phyloP scores from a whole-genome alignment of 345 rosid species.

The Linum trigynum region DNA sequence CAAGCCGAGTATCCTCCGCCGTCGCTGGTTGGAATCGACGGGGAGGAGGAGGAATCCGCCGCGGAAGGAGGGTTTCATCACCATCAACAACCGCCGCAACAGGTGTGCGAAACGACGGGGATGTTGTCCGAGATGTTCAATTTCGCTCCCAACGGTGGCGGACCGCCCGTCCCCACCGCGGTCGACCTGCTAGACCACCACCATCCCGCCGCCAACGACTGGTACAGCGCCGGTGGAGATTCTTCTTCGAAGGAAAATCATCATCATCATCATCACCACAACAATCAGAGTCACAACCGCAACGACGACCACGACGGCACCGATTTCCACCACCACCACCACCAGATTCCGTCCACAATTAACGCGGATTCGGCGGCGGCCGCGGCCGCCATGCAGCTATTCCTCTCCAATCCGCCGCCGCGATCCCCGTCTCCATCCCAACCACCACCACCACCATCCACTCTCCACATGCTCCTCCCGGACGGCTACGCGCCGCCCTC shows the following conservation, averaged over 20 bases:
- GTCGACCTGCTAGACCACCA: slow-evolving; percentile 16
- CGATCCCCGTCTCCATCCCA: slow-evolving; percentile 18
- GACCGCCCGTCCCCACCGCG: slow-evolving; percentile 22
- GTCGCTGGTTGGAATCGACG: too few relatives aligned
- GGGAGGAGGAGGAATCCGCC: too few relatives aligned
- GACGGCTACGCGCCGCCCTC: slow-evolving; percentile 1
- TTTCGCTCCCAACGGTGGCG: slow-evolving; percentile 37
- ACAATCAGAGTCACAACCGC: too few relatives aligned
- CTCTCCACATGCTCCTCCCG: slow-evolving; percentile 86
- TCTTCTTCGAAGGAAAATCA: too few relatives aligned
- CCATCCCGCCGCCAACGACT: slow-evolving; percentile 21
- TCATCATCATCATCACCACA: too few relatives aligned
- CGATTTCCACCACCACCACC: too few relatives aligned
- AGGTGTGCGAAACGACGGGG: slow-evolving; percentile 30
- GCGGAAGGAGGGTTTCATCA: too few relatives aligned
- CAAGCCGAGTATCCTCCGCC: too few relatives aligned
- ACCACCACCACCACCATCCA: slow-evolving; percentile 25
- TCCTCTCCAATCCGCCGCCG: slow-evolving; percentile 31
- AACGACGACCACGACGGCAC: too few relatives aligned
- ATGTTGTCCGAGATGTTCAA: slow-evolving; percentile 96
- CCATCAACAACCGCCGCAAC: too few relatives aligned
- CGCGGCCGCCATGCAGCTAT: slow-evolving; percentile 65
- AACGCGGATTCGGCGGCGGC: slow-evolving; percentile 37
- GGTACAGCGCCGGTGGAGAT: slow-evolving; percentile 26
- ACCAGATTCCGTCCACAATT: too few relatives aligned